Evolutionary conservation across 2,329 filamentous ascomycete species (phyloP), one percentile per base, ranked within the genome.

Genomic region (Exserohilum turcica): DNA sequence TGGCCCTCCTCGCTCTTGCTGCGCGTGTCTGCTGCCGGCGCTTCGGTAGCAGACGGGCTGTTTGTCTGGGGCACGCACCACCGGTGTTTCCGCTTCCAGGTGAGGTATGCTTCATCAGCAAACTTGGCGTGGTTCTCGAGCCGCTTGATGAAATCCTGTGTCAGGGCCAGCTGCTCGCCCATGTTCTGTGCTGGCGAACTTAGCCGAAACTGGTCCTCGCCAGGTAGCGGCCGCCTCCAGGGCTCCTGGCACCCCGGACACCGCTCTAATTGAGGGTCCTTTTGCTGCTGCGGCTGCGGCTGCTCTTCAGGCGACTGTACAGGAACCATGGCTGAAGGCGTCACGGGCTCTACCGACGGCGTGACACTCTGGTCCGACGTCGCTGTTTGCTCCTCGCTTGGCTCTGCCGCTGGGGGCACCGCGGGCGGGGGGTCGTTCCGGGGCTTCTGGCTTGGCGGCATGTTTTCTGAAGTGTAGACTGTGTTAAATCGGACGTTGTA

Each of bases 401-500:
- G 45, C 21, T 54, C 43, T 24, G 36, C 31, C 36, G 56, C 24
- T 27, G 52, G 21, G 18, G 55, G 46, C 21, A 39, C 37, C 3
- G 53, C 40, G 6, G 59, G 46, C 12, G 51, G 50, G 15, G 63
- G 55, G 16, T 60, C 61, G n/a, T 55, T 56, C 19, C 64, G 57
- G 28, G 57, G 48, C 35, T 54, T 65, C 15, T 62, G 62, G 7
- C 51, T 56, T 12, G 60, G 51, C 10, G 62, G 53, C 62, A 65
- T 66, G 21, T 54, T 54, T 40, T 54, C 51, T 28, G 46, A 54
- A 16, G 51, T 54, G 39, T 61, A 59, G 31, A 64, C 61, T 9
- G 59, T 61, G 28, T 60, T 62, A 35, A 66, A 66, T 32, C 64
- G 60, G 18, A 66, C 64, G 62, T 66, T 66, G 59, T 64, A 66